Percentiles rank a stretch among this genome's conserved stretches.
Evolutionary conservation across 345 rosid genomes (phyloP).

Genomic region (Kernera saxatilis): DNA sequence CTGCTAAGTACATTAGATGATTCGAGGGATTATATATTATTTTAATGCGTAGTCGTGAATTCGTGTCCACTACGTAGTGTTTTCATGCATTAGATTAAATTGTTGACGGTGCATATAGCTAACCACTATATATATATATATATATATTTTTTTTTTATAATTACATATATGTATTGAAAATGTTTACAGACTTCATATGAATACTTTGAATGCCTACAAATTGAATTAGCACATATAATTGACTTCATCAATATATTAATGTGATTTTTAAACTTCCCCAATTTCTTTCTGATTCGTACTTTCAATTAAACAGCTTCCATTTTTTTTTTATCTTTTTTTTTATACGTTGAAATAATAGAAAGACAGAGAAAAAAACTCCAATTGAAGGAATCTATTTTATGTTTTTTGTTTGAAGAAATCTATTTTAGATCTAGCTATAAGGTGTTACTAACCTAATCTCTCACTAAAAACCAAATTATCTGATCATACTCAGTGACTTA

Average conservation of each 20-base stretch:
- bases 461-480: neutral
- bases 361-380: neutral
- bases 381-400: neutral
- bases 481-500: neutral
- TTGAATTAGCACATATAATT: neutral
- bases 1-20: neutral
- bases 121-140: too few species aligned
- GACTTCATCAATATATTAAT: neutral
- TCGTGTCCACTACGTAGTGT: constrained; percentile 8
- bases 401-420: neutral
- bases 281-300: too few species aligned
- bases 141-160: too few species aligned
- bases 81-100: constrained; percentile 18
- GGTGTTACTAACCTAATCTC: neutral
- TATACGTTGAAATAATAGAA: neutral
- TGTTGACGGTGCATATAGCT: constrained; percentile 4
- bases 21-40: neutral
- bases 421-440: neutral
- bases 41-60: constrained; percentile 7
- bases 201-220: neutral
- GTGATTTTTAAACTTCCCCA: too few species aligned
- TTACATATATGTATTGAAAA: neutral
- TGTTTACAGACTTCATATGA: neutral
- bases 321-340: too few species aligned
- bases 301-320: too few species aligned